Percentiles rank a stretch among this genome's conserved stretches.
phyloP scores from a whole-genome alignment of 352 stramenopile species.

The Bremia lactucae region DNA sequence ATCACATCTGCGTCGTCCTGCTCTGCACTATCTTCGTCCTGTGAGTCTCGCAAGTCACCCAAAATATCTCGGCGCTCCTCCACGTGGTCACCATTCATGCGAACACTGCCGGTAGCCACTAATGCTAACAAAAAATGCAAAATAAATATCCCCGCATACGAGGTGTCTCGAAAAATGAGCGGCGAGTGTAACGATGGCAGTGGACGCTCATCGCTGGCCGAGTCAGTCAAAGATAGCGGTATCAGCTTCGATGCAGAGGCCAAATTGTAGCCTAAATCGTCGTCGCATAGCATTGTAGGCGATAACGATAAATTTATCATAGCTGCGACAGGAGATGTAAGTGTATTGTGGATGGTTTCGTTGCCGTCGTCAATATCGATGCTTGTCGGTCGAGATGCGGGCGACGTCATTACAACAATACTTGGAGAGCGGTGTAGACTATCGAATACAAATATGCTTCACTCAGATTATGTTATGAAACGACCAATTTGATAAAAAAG shows the following conservation, averaged over 20 bases:
- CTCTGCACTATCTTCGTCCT: conserved; percentile 5
- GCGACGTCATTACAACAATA: conserved; percentile 24
- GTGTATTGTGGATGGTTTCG: conserved; percentile 10
- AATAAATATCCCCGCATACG: conserved; percentile 37
- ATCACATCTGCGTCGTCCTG: conserved; percentile 34
- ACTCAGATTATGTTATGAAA: no score
- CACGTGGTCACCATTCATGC: conserved; percentile 20
- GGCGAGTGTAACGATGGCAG: conserved; percentile 51
- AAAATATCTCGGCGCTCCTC: conserved; percentile 21
- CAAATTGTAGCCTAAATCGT: conserved; percentile 20
- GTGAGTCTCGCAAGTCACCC: conserved; percentile 10
- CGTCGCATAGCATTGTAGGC: conserved; percentile 12
- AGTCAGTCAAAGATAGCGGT: conserved; percentile 60
- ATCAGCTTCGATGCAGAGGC: conserved; percentile 39
- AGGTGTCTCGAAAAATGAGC: conserved; percentile 49
- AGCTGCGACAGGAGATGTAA: conserved; percentile 15
- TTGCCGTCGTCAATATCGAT: conserved; percentile 31
- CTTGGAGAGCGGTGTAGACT: no score
- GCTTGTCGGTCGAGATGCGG: conserved; percentile 19
- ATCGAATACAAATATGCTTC: no score
- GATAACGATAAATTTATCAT: conserved; percentile 58
- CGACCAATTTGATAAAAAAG: no score
- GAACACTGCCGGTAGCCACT: conserved; percentile 32
- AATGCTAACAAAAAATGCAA: conserved; percentile 46
- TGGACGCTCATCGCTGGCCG: conserved; percentile 37